Conservation (phyloP, 2,329 filamentous ascomycete species). For the Fonsecaea pedrosoi region DNA sequence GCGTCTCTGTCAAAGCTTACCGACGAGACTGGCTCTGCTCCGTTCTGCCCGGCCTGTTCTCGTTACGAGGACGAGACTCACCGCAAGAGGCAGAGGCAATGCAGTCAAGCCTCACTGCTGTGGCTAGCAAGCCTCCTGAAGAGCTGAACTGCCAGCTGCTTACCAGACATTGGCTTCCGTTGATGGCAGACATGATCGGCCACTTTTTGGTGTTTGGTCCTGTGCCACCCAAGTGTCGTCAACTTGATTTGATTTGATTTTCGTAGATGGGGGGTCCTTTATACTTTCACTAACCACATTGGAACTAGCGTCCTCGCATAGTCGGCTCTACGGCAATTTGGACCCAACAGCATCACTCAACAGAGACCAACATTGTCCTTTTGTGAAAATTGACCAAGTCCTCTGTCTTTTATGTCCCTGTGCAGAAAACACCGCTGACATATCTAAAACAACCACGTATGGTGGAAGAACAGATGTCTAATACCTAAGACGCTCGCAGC, state of each 20-base stretch:
- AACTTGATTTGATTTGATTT: background rate
- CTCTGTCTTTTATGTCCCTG: background rate
- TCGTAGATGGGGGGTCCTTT: too few species aligned
- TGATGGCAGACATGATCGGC: background rate
- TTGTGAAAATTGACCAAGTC: background rate
- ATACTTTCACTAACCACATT: background rate
- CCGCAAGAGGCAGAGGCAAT: background rate
- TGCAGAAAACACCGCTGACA: background rate
- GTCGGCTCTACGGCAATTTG: conserved; percentile 3
- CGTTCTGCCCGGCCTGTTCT: background rate
- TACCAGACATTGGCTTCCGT: background rate
- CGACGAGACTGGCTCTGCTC: background rate
- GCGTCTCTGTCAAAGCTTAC: background rate
- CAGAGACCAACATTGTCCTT: background rate
- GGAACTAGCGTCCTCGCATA: background rate
- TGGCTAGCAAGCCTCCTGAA: background rate
- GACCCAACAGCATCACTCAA: background rate
- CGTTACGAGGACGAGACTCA: background rate
- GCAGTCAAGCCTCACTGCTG: background rate
- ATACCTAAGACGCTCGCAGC: background rate
- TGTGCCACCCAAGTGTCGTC: background rate
- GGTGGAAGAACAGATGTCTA: background rate
- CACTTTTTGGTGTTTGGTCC: background rate
- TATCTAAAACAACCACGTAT: background rate
- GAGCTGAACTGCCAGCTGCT: background rate